Evolutionary conservation across 192 early-diverging fungal genomes (phyloP).

Genomic region (Podila clonocystis): DNA sequence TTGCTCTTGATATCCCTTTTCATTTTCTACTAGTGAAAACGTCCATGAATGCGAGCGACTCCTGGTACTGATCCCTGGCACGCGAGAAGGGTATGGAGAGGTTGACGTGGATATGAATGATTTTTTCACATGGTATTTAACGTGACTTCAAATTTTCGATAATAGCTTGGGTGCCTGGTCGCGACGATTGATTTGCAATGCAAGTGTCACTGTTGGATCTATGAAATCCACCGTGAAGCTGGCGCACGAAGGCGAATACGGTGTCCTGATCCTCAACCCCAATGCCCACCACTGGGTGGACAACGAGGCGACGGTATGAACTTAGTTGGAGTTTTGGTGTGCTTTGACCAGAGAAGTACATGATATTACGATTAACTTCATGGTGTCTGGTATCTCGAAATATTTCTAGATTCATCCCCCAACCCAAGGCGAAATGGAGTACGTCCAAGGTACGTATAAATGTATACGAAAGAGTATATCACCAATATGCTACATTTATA

Average conservation of each 20-base stretch:
- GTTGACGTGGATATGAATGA: neutral
- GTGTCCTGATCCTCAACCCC: conserved; percentile 29
- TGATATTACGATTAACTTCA: neutral
- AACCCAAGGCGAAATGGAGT: no score
- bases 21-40: conserved; percentile 2
- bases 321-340: neutral
- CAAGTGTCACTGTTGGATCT: conserved; percentile 25
- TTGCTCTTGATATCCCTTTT: neutral
- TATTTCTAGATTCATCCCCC: no score
- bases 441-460: no score
- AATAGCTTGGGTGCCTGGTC: conserved; percentile 33
- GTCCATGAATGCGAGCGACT: conserved; percentile 20
- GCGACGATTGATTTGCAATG: conserved; percentile 27
- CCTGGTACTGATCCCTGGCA: conserved; percentile 21
- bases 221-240: conserved; percentile 9
- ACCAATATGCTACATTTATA: no score
- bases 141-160: neutral
- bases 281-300: conserved; percentile 40
- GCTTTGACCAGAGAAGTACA: neutral
- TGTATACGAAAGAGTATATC: no score
- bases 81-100: conserved; percentile 21
- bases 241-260: conserved; percentile 25
- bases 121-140: neutral
- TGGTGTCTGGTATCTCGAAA: no score
- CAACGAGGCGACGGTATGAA: conserved; percentile 11